phyloP scores from a whole-genome alignment of 805 yeast species.

The Kuraishia piskuri region DNA sequence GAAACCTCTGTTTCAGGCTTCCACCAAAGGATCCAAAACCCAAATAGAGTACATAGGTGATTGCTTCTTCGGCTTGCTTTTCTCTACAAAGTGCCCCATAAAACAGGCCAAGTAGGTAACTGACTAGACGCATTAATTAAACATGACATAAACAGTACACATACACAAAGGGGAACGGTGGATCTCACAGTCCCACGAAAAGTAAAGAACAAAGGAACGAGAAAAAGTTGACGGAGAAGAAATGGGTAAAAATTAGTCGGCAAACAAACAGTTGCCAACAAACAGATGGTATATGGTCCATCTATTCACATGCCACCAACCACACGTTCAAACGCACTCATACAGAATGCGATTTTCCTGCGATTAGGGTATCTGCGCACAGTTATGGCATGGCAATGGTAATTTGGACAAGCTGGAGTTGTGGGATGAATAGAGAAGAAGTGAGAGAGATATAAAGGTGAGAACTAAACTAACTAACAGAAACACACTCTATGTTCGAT shows the following conservation, averaged over 20 bases:
- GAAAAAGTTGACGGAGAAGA: background rate
- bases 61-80: no score
- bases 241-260: background rate
- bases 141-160: background rate
- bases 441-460: no score
- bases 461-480: background rate
- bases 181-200: background rate
- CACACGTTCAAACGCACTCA: background rate
- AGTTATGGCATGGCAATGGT: no score
- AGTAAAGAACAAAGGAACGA: background rate
- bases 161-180: background rate
- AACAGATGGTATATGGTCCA: background rate
- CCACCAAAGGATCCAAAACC: no score
- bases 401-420: no score
- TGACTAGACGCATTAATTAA: background rate
- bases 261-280: background rate
- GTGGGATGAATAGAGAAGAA: no score
- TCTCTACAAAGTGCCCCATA: no score
- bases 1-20: no score
- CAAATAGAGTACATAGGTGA: no score
- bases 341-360: background rate
- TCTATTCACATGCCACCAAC: no score
- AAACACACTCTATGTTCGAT: background rate
- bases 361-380: no score
- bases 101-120: background rate